Evolutionary conservation across 2,329 filamentous ascomycete species (phyloP).

Genomic region (Tympanopsis confertula): DNA sequence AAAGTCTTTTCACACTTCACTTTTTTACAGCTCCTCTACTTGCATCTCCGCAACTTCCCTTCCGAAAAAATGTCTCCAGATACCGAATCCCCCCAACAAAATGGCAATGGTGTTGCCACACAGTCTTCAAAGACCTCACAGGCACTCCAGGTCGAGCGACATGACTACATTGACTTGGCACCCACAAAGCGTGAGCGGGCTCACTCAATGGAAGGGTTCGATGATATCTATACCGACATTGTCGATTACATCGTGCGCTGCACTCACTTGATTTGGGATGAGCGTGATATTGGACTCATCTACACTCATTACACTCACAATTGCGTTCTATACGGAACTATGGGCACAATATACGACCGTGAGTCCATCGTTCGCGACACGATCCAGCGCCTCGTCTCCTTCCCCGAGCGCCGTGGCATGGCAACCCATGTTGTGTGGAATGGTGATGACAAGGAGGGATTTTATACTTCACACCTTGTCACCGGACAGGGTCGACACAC

Average conservation of each 20-base stretch:
- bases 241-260: conserved; percentile 2
- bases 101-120: no score
- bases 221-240: conserved; percentile 3
- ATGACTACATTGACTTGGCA: conserved; percentile 1
- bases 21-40: no score
- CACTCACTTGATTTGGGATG: conserved; percentile 2
- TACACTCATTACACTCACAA: conserved; percentile 3
- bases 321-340: conserved; percentile 2
- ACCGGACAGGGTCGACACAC: conserved; percentile 2
- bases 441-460: conserved; percentile 2
- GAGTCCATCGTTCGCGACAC: conserved; percentile 2
- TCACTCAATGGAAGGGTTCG: conserved; percentile 2
- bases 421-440: conserved; percentile 2
- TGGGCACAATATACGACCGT: conserved; percentile 2
- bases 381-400: conserved; percentile 2
- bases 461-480: conserved; percentile 3
- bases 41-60: no score
- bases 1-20: no score
- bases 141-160: conserved; percentile 2
- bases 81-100: no score
- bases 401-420: conserved; percentile 3
- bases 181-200: conserved; percentile 1
- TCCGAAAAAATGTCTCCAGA: no score
- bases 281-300: conserved; percentile 2
- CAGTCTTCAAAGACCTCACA: no score